A percentile compares a stretch with the other conserved stretches of the same genome.
Evolutionary conservation across 306 rosid genomes (phyloP).

Genomic region (Glycine latifolia): DNA sequence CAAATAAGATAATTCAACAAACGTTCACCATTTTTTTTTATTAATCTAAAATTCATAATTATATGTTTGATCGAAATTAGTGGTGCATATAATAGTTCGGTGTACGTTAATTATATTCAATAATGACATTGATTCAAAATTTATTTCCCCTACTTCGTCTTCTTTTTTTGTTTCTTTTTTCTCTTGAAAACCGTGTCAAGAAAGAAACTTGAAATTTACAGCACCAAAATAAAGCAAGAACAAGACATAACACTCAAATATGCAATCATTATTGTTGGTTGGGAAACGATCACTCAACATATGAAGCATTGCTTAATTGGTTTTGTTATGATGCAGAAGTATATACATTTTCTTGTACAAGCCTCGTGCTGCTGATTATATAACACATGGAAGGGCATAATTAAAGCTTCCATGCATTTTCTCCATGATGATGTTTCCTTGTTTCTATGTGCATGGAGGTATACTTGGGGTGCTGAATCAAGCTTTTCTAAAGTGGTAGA

Average conservation of each 20-base stretch:
- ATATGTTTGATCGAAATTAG: neutral
- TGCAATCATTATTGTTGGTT: neutral
- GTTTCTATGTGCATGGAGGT: conserved; percentile 5
- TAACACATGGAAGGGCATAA: conserved; percentile 6
- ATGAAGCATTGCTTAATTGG: neutral
- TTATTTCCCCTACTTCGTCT: neutral
- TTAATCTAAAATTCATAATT: neutral
- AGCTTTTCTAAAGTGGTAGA: neutral
- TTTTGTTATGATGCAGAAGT: conserved; percentile 2
- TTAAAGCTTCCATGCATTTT: conserved; percentile 27
- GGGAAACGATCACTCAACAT: neutral
- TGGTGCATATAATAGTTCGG: neutral
- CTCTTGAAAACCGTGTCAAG: neutral
- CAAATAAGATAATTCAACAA: neutral
- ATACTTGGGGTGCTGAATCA: neutral
- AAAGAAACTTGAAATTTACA: conserved; percentile 5
- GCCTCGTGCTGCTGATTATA: neutral
- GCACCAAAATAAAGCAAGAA: neutral
- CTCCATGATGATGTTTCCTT: conserved; percentile 9
- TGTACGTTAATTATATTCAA: neutral
- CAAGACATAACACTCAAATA: neutral
- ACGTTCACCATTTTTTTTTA: neutral
- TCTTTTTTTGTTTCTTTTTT: neutral
- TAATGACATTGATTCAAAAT: neutral
- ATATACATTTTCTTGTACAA: neutral